Conservation (phyloP, 2,329 filamentous ascomycete species). For the Cucurbitaria berberidis region DNA sequence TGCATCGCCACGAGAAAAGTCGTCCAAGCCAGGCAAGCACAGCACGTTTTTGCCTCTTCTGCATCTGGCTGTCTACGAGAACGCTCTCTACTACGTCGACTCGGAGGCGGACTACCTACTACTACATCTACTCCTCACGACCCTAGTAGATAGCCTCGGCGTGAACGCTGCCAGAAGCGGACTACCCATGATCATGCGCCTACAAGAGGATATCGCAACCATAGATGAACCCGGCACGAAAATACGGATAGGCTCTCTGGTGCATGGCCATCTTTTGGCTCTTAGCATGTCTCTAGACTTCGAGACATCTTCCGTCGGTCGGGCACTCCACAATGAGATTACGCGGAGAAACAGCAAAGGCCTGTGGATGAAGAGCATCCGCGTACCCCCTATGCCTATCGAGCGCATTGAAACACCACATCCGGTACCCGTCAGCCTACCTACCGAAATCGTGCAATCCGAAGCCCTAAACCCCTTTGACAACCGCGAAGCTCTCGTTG, state of each 20-base stretch:
- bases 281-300: constrained; percentile 79
- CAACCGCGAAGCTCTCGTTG: constrained; percentile 72
- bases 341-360: constrained; percentile 72
- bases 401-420: constrained; percentile 59
- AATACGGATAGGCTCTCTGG: constrained; percentile 80
- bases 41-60: constrained; percentile 77
- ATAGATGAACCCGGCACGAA: constrained; percentile 72
- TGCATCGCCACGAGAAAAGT: constrained; percentile 67
- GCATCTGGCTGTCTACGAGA: constrained; percentile 89
- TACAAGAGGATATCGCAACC: constrained; percentile 82
- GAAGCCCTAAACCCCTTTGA: constrained; percentile 72
- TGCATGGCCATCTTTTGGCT: constrained; percentile 88
- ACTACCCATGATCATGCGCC: constrained; percentile 83
- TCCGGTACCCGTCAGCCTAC: constrained; percentile 27
- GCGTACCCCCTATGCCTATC: constrained; percentile 70
- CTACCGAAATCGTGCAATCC: constrained; percentile 35
- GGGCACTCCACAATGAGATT: constrained; percentile 77
- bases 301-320: constrained; percentile 71
- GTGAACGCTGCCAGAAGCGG: constrained; percentile 81
- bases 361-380: constrained; percentile 79
- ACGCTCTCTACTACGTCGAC: constrained; percentile 67
- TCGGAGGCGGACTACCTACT: constrained; percentile 77
- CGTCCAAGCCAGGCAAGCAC: constrained; percentile 61
- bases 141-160: constrained; percentile 76
- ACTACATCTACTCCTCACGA: constrained; percentile 76